Evolutionary conservation across 2,329 filamentous ascomycete species (phyloP).

Genomic region (Microsporum ferrugineum): DNA sequence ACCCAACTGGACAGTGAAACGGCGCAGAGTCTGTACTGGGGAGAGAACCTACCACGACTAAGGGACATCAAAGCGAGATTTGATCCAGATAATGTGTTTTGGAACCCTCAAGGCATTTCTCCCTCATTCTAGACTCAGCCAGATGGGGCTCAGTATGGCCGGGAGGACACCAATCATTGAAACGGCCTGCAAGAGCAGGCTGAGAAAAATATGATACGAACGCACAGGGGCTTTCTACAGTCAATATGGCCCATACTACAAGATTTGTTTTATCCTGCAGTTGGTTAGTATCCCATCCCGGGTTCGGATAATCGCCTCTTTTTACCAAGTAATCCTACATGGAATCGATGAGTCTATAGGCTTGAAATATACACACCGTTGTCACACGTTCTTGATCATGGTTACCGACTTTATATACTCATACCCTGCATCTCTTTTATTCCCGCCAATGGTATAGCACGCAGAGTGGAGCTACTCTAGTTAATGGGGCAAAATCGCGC

Average conservation of each 20-base stretch:
- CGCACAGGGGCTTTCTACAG: neutral
- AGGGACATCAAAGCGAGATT: constrained; percentile 38
- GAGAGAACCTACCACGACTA: constrained; percentile 36
- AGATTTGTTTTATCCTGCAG: neutral
- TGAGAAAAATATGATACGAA: neutral
- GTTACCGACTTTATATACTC: neutral
- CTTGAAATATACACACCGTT: neutral
- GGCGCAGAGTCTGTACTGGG: constrained; percentile 44
- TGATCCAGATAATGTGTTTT: constrained; percentile 43
- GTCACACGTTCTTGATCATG: neutral
- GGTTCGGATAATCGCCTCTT: neutral
- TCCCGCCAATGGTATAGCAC: no score
- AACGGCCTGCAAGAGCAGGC: neutral
- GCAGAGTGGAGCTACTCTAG: no score
- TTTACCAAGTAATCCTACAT: neutral
- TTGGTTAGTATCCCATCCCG: neutral
- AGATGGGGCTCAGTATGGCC: neutral
- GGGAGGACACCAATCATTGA: neutral
- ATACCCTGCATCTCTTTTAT: neutral
- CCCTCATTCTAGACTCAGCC: neutral
- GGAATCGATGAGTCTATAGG: neutral
- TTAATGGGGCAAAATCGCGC: no score
- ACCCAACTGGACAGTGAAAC: constrained; percentile 25
- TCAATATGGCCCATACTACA: neutral
- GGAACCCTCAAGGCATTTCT: constrained; percentile 37